Evolutionary conservation across 345 rosid genomes (phyloP).

Genomic region (Bruguiera parviflora): DNA sequence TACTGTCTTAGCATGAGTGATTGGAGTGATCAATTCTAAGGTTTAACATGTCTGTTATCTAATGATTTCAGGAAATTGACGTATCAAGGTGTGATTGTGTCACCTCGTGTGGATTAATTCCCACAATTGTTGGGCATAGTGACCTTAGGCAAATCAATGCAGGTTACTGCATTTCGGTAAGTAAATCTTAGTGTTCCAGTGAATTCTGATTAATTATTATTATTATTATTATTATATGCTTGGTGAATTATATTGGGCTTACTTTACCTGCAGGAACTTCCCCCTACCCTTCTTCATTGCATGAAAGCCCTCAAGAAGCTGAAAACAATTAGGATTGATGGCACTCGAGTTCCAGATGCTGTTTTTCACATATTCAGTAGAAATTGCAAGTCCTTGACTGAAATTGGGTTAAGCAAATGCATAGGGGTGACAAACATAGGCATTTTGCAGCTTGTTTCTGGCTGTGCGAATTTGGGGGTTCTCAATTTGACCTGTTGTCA

Average conservation of each 20-base stretch:
- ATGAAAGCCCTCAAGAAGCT: slow-evolving; percentile 58
- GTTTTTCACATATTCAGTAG: slow-evolving; percentile 42
- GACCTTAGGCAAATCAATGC: slow-evolving; percentile 55
- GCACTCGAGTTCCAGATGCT: slow-evolving; percentile 57
- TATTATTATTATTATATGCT: neutral
- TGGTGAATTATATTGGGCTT: slow-evolving; percentile 7
- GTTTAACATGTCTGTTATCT: neutral
- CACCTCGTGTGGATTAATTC: slow-evolving; percentile 48
- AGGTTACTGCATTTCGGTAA: slow-evolving; percentile 64
- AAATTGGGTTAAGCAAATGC: slow-evolving; percentile 80
- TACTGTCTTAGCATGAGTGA: neutral
- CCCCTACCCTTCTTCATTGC: slow-evolving; percentile 34
- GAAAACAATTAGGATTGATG: slow-evolving; percentile 48
- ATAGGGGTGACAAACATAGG: slow-evolving; percentile 54
- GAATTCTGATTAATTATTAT: neutral
- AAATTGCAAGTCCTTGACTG: slow-evolving; percentile 54
- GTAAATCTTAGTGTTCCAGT: slow-evolving; percentile 19
- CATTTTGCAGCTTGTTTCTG: slow-evolving; percentile 54
- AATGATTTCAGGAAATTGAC: slow-evolving; percentile 50
- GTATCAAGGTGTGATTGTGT: slow-evolving; percentile 73
- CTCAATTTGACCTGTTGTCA: slow-evolving; percentile 70
- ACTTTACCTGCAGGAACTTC: slow-evolving; percentile 48
- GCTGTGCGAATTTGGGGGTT: slow-evolving; percentile 52
- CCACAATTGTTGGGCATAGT: slow-evolving; percentile 55
- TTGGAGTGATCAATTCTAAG: neutral